Evolutionary conservation across 225 moss, liverwort and hornwort species (phyloP), one percentile per base, ranked within the genome.

Genomic region (Lunularia cruciata): DNA sequence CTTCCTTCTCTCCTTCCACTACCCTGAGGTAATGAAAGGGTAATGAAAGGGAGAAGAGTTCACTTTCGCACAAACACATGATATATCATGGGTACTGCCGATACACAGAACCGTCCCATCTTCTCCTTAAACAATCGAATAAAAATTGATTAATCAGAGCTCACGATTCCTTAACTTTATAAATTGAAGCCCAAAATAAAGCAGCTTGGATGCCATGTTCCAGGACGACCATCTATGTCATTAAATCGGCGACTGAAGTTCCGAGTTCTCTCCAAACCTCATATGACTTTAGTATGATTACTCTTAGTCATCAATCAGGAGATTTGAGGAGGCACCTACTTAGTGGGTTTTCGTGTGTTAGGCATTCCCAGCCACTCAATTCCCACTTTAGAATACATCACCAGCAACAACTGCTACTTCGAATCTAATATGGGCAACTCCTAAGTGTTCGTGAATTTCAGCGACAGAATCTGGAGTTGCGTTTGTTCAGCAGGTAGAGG

Each of bases 361-460:
- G 51, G 13, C 27, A 62, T 25, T 39, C 45, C 33, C 47, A 60
- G 60, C 13, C n/a, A 27, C 37, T 52, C n/a, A n/a, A n/a, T n/a
- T n/a, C 30, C 30, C 45, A 42, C 71, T 63, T 37, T 62, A 72
- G 36, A 72, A 51, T 72, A 72, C 72, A 72, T 53, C 62, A 52
- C 62, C 62, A 51, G 26, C 71, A 46, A 60, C 34, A 51, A 35
- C 67, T 62, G 52, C 48, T 61, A 52, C 52, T 62, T 47, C 49
- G 36, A 33, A 15, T 34, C 52, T 26, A 53, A 18, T 38, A 37
- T 61, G 36, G 51, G 27, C 62, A 31, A 18, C 52, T 51, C 61
- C 49, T 8, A 5, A 38, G 49, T 37, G 26, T 38, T 0, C 26
- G 31, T 51, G 32, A 51, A 31, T 51, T 18, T 51, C 49, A 32